A percentile compares a stretch with the other conserved stretches of the same genome.
phyloP scores from a whole-genome alignment of 2,329 filamentous ascomycete species.

The Fusarium euwallaceae region DNA sequence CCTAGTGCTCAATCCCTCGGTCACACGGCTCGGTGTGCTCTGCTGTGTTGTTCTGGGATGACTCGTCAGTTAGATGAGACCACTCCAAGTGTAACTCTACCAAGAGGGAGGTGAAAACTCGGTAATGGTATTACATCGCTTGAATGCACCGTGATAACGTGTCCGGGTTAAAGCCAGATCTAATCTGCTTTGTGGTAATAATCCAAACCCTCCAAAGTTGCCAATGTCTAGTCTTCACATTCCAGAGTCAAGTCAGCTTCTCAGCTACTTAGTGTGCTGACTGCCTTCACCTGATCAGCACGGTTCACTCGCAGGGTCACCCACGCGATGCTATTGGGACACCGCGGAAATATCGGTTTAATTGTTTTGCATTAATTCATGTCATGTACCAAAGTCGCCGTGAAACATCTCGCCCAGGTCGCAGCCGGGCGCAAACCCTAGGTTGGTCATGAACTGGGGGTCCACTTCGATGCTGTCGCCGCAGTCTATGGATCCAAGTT shows the following conservation, averaged over 20 bases:
- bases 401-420: conserved; percentile 67
- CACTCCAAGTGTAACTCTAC: neutral
- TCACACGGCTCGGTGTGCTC: conserved; percentile 12
- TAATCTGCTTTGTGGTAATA: neutral
- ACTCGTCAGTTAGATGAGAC: neutral
- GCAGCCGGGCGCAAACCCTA: conserved; percentile 73
- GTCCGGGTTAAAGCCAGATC: neutral
- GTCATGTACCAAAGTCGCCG: conserved; percentile 54
- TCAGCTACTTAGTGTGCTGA: neutral
- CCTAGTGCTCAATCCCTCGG: conserved; percentile 14
- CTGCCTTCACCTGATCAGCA: neutral
- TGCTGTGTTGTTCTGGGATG: neutral
- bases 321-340: conserved; percentile 3
- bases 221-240: neutral
- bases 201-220: neutral
- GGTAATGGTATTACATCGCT: neutral
- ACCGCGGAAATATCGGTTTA: conserved; percentile 18
- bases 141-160: neutral
- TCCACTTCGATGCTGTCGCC: conserved; percentile 65
- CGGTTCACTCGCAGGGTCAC: neutral
- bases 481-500: conserved; percentile 65
- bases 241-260: neutral
- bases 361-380: conserved; percentile 41
- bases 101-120: neutral
- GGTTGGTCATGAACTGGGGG: conserved; percentile 75